Evolutionary conservation across 2,329 filamentous ascomycete genomes (phyloP), one percentile per base, ranked within the genome.

Genomic region (Endocalyx cinctus): DNA sequence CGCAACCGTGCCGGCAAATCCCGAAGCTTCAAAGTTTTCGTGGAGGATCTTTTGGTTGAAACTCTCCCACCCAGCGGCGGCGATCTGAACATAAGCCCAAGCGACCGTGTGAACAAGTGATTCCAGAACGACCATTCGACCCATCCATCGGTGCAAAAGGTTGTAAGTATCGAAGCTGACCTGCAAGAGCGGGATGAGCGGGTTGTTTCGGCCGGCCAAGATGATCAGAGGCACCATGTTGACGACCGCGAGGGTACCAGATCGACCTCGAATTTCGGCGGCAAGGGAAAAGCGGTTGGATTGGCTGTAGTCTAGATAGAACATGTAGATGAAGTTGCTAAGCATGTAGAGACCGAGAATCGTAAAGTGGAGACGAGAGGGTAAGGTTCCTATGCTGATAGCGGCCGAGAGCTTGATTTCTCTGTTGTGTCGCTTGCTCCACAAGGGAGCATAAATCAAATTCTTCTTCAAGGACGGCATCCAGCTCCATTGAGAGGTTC

Each of bases 161-260:
- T 97, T 97, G 72, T 94, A 97, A 1, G 89, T 94, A 60, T 97
- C 92, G 64, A 96, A 98, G 59, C 86, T 90, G 57, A 97, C 83
- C 49, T 83, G 78, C 37, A 97, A 72, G 20, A 94, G 60, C 4
- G 70, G 60, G 53, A 97, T 96, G 30, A 96, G 69, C 7, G 87
- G 87, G 64, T 97, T 98, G 68, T 97, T 97, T 55, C 92, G 84
- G 22, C 87, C 81, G 10, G 89, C 88, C 37, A 97, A 77, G 44
- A 97, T 76, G 51, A 97, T 74, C 18, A 96, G 78, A 5, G 92
- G 89, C 19, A 98, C 78, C 77, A 97, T 85, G 64, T 96, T 98
- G 51, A 94, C 75, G 10, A 88, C 71, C 5, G 89, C 81, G 43
- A 98, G 72, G 7, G 82, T 84, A 34, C 92, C 92, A 6, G 85